A percentile compares a stretch with the other conserved stretches of the same genome.
Conservation (phyloP, 306 rosid genomes). For the cucumber (Cucumis sativus) region DNA sequence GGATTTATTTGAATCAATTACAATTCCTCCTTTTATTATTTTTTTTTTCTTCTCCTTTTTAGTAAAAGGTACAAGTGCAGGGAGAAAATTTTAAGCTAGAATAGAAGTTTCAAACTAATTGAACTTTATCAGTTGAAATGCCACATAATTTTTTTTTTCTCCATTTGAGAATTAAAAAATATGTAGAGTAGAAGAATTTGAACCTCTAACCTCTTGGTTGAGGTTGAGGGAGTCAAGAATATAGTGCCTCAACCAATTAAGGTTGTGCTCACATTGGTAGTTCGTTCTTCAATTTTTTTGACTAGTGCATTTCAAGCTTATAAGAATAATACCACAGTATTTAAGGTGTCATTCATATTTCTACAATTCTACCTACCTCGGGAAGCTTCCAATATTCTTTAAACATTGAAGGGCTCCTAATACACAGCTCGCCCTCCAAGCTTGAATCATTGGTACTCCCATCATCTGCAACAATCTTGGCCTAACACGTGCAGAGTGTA, state of each 20-base stretch:
- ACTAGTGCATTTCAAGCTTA: not conserved
- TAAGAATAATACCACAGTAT: not conserved
- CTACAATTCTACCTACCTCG: constrained; percentile 29
- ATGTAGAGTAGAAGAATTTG: too few species aligned
- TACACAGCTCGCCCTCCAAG: constrained; percentile 62
- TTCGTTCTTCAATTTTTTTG: not conserved
- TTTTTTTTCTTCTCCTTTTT: not conserved
- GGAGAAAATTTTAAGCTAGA: not conserved
- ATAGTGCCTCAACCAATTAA: too few species aligned
- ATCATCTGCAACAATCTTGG: constrained; percentile 46
- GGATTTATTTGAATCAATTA: not conserved
- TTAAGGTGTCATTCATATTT: not conserved
- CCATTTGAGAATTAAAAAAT: too few species aligned
- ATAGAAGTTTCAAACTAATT: not conserved
- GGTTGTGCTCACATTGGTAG: not conserved
- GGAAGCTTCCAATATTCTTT: constrained; percentile 93
- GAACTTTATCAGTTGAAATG: not conserved
- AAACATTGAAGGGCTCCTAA: constrained; percentile 78
- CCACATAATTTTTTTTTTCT: not conserved
- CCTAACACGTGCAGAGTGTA: constrained; percentile 28
- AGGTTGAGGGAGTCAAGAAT: too few species aligned
- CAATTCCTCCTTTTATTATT: not conserved
- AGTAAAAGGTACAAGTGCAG: not conserved
- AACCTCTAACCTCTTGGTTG: too few species aligned
- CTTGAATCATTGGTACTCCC: constrained; percentile 17